Base-by-base conservation (phyloP, 2,329 filamentous ascomycete genomes). In the Teratosphaeria viscida region DNA sequence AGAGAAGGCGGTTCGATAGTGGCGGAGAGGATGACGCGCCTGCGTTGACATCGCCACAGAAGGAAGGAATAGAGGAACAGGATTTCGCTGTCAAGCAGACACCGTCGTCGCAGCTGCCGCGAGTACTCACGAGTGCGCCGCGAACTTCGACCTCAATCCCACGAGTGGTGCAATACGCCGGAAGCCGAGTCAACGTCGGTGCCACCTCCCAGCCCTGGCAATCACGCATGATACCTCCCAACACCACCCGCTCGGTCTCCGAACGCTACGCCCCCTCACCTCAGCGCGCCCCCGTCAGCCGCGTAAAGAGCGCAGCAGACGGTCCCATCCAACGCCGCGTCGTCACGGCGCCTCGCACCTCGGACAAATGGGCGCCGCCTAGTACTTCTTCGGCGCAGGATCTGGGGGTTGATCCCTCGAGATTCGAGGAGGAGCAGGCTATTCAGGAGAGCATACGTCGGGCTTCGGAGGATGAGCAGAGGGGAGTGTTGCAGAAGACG, bases 141-240 rank as follows among this genome's bases (percentile, higher is more conserved):
- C 62, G 63, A 5, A 68, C 65, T 4, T 65, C 65, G 14, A 62
- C 60, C 2, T 69, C 67, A 2, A 64, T 67, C 26, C 65, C 68
- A 26, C 59, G 67, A 56, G 63, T 62, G 52, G 60, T 62, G 58
- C 64, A 39, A 37, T 66, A 59, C 60, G 64, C 57, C 12, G 67
- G 63, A 16, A 61, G 56, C 58, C 58, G 65, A 35, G 60, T 63
- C 47, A 63, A 59, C 39, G 34, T 61, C 2, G 61, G 66, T 19
- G 62, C 65, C 2, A 67, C 64, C 4, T 60, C 67, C 29, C 67
- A 68, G 32, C 64, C 67, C 1, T 57, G 43, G 32, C 11, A 49
- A 35, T 58, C 61, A 35, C 55, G 57, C 19, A 65, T 43, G 12
- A 61, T 60, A 29, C 35, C 53, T 23, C 58, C 58, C 2, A 61